Evolutionary conservation across 1,284 basidiomycete species (phyloP), one percentile per base, ranked within the genome.

Genomic region (Peniophora sp.): DNA sequence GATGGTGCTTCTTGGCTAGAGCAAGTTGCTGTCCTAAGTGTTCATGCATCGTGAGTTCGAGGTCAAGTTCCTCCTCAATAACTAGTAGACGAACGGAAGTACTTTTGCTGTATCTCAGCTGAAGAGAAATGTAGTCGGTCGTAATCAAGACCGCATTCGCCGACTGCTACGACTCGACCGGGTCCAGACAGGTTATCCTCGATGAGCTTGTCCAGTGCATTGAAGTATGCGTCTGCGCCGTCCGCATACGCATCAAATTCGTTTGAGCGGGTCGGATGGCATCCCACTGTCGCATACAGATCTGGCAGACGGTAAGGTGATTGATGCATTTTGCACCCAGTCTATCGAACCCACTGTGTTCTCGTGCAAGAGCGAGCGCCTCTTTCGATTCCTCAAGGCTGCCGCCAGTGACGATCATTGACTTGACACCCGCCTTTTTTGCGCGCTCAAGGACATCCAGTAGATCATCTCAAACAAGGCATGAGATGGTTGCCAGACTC

Each of bases 121-220:
- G 77, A 61, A 3, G 89, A 78, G 63, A 89, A 89, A 58, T 86
- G 82, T 0, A 85, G 75, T 14, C 92, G 75, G 63, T 95, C 92
- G 59, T 94, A 94, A 65, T 96, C 92, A 35, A 95, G 69, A 10
- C 92, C 92, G 58, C 92, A 91, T 69, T 95, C 92, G 16, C 92
- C 92, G 1, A 95, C 68, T 0, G 89, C 89, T 8, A 92, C 83
- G 16, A 82, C 79, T 48, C 83, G 71, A 24, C 80, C 81, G 53
- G 66, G 70, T 1, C 79, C 79, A 5, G 69, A 70, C 14, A 81
- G 63, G 65, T 86, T 76, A n/a, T 65, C 58, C 16, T 62, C 64
- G 22, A 92, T 77, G 1, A 90, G 59, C 12, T 70, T 62, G 53
- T 83, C 80, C 19, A 92, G 67, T 11, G 74, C 79, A 12, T 68